phyloP scores from a whole-genome alignment of 2,329 filamentous ascomycete genomes.

The Colletotrichum sp. region DNA sequence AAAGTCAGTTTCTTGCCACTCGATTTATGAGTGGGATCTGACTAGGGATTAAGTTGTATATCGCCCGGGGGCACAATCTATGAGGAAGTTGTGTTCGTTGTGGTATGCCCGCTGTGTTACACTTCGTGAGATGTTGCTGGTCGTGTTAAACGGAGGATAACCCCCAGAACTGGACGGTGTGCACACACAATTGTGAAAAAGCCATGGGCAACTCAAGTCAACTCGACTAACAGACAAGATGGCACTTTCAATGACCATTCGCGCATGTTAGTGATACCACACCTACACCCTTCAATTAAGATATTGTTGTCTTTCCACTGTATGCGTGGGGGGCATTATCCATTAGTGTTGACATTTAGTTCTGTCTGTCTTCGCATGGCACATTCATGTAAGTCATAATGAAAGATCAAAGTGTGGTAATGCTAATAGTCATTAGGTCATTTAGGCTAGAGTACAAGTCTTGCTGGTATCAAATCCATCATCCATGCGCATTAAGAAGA shows the following conservation, averaged over 20 bases:
- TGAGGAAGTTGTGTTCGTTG: background rate
- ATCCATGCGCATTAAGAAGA: background rate
- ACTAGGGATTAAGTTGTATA: background rate
- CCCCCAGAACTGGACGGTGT: too few relatives aligned
- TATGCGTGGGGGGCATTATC: too few relatives aligned
- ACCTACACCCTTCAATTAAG: too few relatives aligned
- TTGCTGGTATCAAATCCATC: slow-evolving; percentile 9
- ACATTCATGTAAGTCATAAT: background rate
- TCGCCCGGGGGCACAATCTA: background rate
- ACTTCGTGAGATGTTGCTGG: too few relatives aligned
- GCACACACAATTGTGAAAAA: background rate
- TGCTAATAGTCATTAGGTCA: slow-evolving; percentile 12
- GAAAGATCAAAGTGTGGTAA: background rate
- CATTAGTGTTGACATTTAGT: too few relatives aligned
- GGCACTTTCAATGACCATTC: too few relatives aligned
- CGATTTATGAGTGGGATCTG: background rate
- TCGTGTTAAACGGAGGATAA: too few relatives aligned
- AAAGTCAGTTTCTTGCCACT: background rate
- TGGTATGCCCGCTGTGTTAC: background rate
- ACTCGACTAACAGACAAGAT: too few relatives aligned
- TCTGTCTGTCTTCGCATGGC: too few relatives aligned
- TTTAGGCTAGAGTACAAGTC: slow-evolving; percentile 9
- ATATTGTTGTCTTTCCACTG: too few relatives aligned
- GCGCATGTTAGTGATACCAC: too few relatives aligned
- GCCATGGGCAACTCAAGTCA: too few relatives aligned